phyloP scores from a whole-genome alignment of 1,284 basidiomycete species.

The Peniophora sp. region DNA sequence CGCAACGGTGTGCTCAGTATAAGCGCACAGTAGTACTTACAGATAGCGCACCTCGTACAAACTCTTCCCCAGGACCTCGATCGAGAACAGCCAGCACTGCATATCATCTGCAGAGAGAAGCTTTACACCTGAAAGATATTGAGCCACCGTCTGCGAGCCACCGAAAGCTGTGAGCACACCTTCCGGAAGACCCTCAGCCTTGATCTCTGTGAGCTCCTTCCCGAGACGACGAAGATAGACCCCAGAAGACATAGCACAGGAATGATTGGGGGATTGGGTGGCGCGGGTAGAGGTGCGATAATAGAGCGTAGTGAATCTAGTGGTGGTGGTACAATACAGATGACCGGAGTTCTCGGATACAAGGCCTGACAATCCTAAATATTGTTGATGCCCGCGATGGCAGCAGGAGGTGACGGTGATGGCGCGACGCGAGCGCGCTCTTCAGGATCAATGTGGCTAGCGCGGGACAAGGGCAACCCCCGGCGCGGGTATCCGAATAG shows the following conservation, averaged over 20 bases:
- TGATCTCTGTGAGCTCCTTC: slow-evolving; percentile 70
- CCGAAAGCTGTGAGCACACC: not conserved
- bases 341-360: too few relatives aligned
- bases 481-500: too few relatives aligned
- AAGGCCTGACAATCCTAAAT: too few relatives aligned
- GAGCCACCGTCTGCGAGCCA: not conserved
- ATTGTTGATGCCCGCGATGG: too few relatives aligned
- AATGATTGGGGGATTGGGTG: too few relatives aligned
- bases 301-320: too few relatives aligned
- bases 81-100: slow-evolving; percentile 61
- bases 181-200: slow-evolving; percentile 56
- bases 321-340: too few relatives aligned
- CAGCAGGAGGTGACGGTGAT: too few relatives aligned
- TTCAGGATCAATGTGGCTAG: too few relatives aligned
- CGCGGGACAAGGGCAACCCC: too few relatives aligned
- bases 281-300: too few relatives aligned
- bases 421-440: too few relatives aligned
- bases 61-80: slow-evolving; percentile 75
- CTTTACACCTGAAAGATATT: slow-evolving; percentile 45
- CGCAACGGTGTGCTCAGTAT: not conserved
- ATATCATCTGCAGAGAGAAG: slow-evolving; percentile 69
- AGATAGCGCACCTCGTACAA: slow-evolving; percentile 50
- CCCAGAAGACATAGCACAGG: slow-evolving; percentile 23
- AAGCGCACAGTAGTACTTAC: not conserved
- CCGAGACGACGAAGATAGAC: slow-evolving; percentile 60